These are phyloP conservation scores for Aphanomyces invadans DNA, from an alignment of 352 stramenopile species.

Conservation along the genomic window DNA sequence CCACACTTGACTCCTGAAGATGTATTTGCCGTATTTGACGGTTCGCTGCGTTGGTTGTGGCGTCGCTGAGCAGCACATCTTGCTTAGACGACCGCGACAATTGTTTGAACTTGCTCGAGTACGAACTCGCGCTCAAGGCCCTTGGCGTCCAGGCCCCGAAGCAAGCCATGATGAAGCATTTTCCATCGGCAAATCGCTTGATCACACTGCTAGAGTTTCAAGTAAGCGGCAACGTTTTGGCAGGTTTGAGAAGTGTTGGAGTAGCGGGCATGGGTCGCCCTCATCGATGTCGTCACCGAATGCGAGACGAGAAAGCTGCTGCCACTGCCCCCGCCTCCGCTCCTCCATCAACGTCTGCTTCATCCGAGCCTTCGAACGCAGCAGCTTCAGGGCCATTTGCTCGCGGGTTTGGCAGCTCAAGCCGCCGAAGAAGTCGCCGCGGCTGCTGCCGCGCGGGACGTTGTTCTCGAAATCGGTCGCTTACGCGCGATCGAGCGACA, in stretches of 20 bases:
- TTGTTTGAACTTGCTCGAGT: constrained; percentile 58
- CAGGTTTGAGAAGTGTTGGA: not conserved
- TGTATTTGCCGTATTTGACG: constrained; percentile 19
- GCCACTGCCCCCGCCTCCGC: not conserved
- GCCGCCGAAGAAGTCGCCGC: constrained; percentile 43
- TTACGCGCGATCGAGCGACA: constrained; percentile 36
- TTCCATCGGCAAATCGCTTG: constrained; percentile 32
- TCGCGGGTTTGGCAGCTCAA: constrained; percentile 18
- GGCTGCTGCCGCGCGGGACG: constrained; percentile 44
- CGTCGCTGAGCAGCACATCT: not conserved
- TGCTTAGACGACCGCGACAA: constrained; percentile 44
- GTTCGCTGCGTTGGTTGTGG: not conserved
- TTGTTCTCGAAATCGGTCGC: constrained; percentile 47
- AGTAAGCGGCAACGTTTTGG: too few relatives aligned
- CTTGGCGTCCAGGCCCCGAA: constrained; percentile 29
- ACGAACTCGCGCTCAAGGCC: constrained; percentile 49
- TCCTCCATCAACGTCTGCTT: not conserved
- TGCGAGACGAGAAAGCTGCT: not conserved
- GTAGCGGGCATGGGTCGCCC: constrained; percentile 7
- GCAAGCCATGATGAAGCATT: constrained; percentile 26
- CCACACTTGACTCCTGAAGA: constrained; percentile 10
- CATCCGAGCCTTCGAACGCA: not conserved
- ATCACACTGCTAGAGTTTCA: constrained; percentile 55
- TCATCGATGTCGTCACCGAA: not conserved
- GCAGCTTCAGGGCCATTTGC: not conserved